Percentiles rank a stretch among this genome's conserved stretches.
These are phyloP conservation scores for Davidsoniella virescens DNA, from an alignment of 2,329 filamentous ascomycete genomes.

Conservation along the genomic window DNA sequence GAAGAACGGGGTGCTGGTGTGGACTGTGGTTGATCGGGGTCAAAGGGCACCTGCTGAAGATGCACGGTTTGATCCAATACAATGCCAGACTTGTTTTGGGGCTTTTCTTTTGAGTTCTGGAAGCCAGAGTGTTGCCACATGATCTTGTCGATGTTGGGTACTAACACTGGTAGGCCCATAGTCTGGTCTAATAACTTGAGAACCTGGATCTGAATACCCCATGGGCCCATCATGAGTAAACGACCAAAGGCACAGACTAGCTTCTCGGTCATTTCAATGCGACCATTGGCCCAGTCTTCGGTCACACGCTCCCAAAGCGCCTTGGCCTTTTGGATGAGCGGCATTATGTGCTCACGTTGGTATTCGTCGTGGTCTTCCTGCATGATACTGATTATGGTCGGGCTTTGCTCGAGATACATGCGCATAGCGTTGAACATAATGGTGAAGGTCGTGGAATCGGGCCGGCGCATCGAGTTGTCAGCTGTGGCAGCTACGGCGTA, in stretches of 20 bases:
- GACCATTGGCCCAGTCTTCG: slow-evolving; percentile 55
- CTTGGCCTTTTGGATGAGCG: slow-evolving; percentile 38
- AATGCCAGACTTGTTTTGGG: not conserved
- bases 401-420: slow-evolving; percentile 22
- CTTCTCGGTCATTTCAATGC: slow-evolving; percentile 57
- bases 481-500: slow-evolving; percentile 62
- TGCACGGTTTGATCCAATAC: not conserved
- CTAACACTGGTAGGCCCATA: slow-evolving; percentile 52
- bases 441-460: slow-evolving; percentile 59
- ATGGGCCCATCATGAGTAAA: slow-evolving; percentile 50
- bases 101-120: not conserved
- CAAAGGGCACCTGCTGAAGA: not conserved
- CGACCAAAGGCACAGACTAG: slow-evolving; percentile 70
- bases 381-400: not conserved
- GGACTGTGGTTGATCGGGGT: not conserved
- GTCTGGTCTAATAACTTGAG: slow-evolving; percentile 66
- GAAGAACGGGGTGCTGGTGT: no score
- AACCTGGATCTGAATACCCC: slow-evolving; percentile 52
- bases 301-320: slow-evolving; percentile 69
- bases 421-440: slow-evolving; percentile 68
- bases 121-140: not conserved
- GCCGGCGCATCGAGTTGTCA: slow-evolving; percentile 44
- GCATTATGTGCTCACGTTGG: slow-evolving; percentile 8
- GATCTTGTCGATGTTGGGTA: slow-evolving; percentile 18
- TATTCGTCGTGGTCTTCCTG: slow-evolving; percentile 15